phyloP scores from a whole-genome alignment of 768 basidiomycete species.

The Trametes cinnabarina region DNA sequence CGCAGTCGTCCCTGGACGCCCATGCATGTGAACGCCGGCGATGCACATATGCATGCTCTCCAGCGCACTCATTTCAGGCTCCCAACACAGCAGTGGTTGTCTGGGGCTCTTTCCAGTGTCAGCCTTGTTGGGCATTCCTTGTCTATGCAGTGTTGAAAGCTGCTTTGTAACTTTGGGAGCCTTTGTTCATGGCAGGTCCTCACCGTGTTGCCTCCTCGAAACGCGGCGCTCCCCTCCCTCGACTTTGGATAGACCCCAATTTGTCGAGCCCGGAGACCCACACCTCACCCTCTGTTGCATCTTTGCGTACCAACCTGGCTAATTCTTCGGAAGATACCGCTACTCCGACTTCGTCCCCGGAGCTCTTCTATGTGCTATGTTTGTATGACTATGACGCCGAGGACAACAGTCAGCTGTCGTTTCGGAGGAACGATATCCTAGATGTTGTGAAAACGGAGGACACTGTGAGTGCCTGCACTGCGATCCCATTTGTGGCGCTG shows the following conservation, averaged over 20 bases:
- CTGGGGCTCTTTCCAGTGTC: neutral
- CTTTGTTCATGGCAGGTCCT: slow-evolving; percentile 12
- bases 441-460: slow-evolving; percentile 66
- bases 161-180: too few species aligned
- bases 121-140: neutral
- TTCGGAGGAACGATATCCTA: slow-evolving; percentile 65
- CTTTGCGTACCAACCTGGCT: slow-evolving; percentile 16
- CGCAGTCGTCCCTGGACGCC: neutral
- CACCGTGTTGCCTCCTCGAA: neutral
- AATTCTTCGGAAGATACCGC: slow-evolving; percentile 11
- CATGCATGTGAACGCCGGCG: neutral
- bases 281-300: slow-evolving; percentile 13
- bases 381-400: slow-evolving; percentile 65
- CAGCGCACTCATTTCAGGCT: slow-evolving; percentile 1
- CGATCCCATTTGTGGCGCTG: neutral
- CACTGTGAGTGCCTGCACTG: slow-evolving; percentile 30
- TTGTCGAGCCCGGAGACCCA: slow-evolving; percentile 13
- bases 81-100: neutral
- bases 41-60: slow-evolving; percentile 5
- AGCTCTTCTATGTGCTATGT: slow-evolving; percentile 56
- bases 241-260: slow-evolving; percentile 24
- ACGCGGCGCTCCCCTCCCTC: slow-evolving; percentile 19
- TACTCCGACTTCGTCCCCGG: slow-evolving; percentile 15
- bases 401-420: slow-evolving; percentile 60
- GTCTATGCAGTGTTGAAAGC: slow-evolving; percentile 4